These are phyloP conservation scores for Hawksworthiomyces lignivorus DNA, from an alignment of 2,329 filamentous ascomycete species.

Conservation along the genomic window DNA sequence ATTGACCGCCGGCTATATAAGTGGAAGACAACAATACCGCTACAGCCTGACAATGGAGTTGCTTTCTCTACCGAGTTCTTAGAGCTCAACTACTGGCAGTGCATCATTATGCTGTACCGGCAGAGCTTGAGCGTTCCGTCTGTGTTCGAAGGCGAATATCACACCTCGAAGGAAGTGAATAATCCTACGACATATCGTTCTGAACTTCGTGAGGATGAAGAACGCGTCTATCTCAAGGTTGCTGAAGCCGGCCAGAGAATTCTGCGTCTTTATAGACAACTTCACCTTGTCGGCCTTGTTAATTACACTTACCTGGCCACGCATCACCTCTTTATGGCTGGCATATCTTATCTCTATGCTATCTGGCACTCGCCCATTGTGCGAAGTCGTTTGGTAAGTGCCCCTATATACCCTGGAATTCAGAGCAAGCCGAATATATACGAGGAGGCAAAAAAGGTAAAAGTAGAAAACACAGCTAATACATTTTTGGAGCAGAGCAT, in stretches of 20 bases:
- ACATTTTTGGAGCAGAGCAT: conserved; percentile 49
- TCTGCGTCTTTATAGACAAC: conserved; percentile 78
- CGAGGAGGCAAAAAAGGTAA: neutral
- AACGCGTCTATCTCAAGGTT: conserved; percentile 87
- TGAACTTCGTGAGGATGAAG: conserved; percentile 72
- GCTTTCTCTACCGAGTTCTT: conserved; percentile 84
- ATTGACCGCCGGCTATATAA: conserved; percentile 75
- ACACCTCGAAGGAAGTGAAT: conserved; percentile 56
- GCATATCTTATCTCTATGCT: conserved; percentile 91
- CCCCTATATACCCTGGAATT: neutral
- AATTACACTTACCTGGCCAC: conserved; percentile 96
- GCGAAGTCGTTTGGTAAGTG: conserved; percentile 70
- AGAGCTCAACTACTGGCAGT: conserved; percentile 96
- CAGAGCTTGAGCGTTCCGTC: conserved; percentile 83
- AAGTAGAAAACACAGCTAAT: conserved; percentile 21
- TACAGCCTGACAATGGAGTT: conserved; percentile 72
- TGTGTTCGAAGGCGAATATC: conserved; percentile 72
- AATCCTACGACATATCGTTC: conserved; percentile 53
- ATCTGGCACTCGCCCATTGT: conserved; percentile 95
- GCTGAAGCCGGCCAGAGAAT: conserved; percentile 93
- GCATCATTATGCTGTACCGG: conserved; percentile 89
- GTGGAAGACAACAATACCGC: conserved; percentile 80
- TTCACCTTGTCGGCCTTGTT: conserved; percentile 80
- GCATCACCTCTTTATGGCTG: conserved; percentile 95
- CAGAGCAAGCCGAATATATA: neutral